phyloP scores from a whole-genome alignment of 352 stramenopile species.

The Phytophthora citricola region DNA sequence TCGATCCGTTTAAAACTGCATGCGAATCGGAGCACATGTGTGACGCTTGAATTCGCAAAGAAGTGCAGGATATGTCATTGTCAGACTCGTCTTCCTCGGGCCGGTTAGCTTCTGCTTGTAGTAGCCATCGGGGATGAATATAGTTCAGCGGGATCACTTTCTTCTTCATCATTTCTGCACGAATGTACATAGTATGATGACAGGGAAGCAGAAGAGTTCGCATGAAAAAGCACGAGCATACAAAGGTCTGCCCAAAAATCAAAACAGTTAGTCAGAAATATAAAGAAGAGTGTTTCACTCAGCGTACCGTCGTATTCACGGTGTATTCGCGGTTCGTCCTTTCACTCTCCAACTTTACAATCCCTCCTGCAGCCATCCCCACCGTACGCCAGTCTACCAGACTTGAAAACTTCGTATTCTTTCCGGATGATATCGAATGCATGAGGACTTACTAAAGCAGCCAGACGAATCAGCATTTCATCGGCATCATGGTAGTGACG shows the following conservation, averaged over 20 bases:
- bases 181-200: slow-evolving; percentile 6
- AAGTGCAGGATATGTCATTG: neutral
- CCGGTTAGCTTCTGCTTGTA: slow-evolving; percentile 1
- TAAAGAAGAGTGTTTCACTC: neutral
- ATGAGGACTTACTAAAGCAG: neutral
- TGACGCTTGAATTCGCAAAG: slow-evolving; percentile 3
- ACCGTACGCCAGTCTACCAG: neutral
- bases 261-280: neutral
- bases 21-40: slow-evolving; percentile 1
- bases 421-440: neutral
- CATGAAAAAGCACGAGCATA: slow-evolving; percentile 7
- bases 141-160: slow-evolving; percentile 10
- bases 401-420: slow-evolving; percentile 10
- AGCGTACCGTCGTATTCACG: slow-evolving; percentile 5
- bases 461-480: slow-evolving; percentile 4
- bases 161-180: neutral
- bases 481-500: slow-evolving; percentile 9
- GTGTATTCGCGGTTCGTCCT: neutral
- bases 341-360: neutral
- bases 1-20: slow-evolving; percentile 2
- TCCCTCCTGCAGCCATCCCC: neutral
- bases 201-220: neutral
- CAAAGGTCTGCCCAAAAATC: neutral
- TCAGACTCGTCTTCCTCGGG: slow-evolving; percentile 8
- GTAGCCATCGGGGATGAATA: slow-evolving; percentile 4